Conservation (phyloP, 768 basidiomycete species). For the Suillus ampliporus region DNA sequence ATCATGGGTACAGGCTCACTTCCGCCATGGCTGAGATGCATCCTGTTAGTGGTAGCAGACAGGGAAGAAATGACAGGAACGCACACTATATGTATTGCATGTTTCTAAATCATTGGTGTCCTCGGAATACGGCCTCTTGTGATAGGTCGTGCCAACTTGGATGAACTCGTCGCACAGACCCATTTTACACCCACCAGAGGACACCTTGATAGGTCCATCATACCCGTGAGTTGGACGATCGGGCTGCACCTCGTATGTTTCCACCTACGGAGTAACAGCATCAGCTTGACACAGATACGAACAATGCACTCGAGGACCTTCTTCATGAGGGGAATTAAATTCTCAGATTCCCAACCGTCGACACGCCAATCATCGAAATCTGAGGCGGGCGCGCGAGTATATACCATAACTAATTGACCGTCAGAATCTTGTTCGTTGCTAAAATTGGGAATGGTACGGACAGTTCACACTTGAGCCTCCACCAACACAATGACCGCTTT, state of each 20-base stretch:
- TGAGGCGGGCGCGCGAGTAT: slow-evolving; percentile 61
- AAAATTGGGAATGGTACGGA: slow-evolving; percentile 35
- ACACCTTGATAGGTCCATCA: no score
- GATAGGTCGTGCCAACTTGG: no score
- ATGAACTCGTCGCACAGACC: no score
- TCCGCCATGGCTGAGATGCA: slow-evolving; percentile 53
- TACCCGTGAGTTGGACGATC: slow-evolving; percentile 17
- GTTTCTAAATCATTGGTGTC: slow-evolving; percentile 53
- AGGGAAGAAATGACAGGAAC: slow-evolving; percentile 21
- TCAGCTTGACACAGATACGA: not conserved
- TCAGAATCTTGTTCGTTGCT: slow-evolving; percentile 6
- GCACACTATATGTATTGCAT: slow-evolving; percentile 53
- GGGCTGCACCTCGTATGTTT: slow-evolving; percentile 25
- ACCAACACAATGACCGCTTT: slow-evolving; percentile 32
- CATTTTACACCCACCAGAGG: no score
- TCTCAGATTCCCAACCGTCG: slow-evolving; percentile 32
- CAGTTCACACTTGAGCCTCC: slow-evolving; percentile 56
- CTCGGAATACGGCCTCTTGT: slow-evolving; percentile 30
- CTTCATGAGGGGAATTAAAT: slow-evolving; percentile 29
- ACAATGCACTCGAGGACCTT: slow-evolving; percentile 20
- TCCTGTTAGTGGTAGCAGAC: not conserved
- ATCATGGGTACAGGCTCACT: slow-evolving; percentile 38
- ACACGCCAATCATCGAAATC: slow-evolving; percentile 50
- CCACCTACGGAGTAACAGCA: slow-evolving; percentile 12
- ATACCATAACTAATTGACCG: slow-evolving; percentile 47